Conservation (phyloP, 768 basidiomycete genomes). For the Kwoniella bestiolae region DNA sequence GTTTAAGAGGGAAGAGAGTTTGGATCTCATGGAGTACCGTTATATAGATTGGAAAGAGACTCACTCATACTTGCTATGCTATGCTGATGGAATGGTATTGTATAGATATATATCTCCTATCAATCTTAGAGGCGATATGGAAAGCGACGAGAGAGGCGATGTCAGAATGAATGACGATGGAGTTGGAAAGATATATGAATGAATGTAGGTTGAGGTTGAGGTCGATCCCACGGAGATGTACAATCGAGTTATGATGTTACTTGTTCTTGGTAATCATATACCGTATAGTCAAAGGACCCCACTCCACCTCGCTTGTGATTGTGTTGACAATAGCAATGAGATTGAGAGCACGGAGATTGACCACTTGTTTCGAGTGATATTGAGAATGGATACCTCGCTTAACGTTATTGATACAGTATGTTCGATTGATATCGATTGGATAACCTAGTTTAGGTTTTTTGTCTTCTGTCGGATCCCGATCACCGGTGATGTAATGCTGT, state of each 20-base stretch:
- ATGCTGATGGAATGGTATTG: background rate
- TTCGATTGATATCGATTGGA: background rate
- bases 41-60: background rate
- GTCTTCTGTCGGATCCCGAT: background rate
- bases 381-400: background rate
- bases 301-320: background rate
- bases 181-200: background rate
- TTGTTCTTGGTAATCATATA: too few species aligned
- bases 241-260: too few species aligned
- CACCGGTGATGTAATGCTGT: background rate
- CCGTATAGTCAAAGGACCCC: background rate
- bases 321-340: background rate
- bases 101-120: background rate
- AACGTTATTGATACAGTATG: too few species aligned
- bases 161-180: background rate
- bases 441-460: background rate
- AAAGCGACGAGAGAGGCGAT: background rate
- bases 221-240: too few species aligned
- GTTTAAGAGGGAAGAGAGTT: background rate
- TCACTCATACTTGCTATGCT: background rate
- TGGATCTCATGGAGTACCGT: too few species aligned
- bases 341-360: too few species aligned
- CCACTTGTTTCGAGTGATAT: too few species aligned
- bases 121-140: background rate
- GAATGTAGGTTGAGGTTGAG: background rate